These are phyloP conservation scores for Carex arenaria DNA, from an alignment of 202 grass and related monocot genomes.

Conservation along the genomic window DNA sequence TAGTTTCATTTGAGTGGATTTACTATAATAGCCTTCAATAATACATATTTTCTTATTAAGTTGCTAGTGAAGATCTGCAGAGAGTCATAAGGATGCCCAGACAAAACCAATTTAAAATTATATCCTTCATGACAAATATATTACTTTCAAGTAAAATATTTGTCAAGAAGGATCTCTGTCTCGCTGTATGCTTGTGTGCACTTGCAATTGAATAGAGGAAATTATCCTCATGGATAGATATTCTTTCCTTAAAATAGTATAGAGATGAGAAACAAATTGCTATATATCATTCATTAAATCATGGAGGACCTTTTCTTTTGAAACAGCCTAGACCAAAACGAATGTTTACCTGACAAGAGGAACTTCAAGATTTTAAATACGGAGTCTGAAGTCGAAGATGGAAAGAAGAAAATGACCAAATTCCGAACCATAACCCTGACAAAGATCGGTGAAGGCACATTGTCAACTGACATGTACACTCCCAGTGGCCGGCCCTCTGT, in stretches of 20 bases:
- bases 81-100: background rate
- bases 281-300: background rate
- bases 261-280: background rate
- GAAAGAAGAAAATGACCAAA: conserved; percentile 47
- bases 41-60: background rate
- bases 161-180: background rate
- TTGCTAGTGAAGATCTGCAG: background rate
- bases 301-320: conserved; percentile 15
- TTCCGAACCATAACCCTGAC: conserved; percentile 47
- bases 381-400: conserved; percentile 30
- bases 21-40: background rate
- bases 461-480: conserved; percentile 49
- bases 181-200: background rate
- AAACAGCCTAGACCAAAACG: conserved; percentile 41
- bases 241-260: conserved; percentile 3
- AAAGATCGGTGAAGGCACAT: conserved; percentile 47
- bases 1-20: background rate
- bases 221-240: background rate
- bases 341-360: conserved; percentile 48
- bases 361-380: conserved; percentile 69
- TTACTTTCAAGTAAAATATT: background rate
- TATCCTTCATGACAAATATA: background rate
- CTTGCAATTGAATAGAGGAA: background rate
- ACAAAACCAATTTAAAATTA: background rate
- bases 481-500: conserved; percentile 52